phyloP scores from a whole-genome alignment of 768 basidiomycete genomes.

The Leccinellum albellum region DNA sequence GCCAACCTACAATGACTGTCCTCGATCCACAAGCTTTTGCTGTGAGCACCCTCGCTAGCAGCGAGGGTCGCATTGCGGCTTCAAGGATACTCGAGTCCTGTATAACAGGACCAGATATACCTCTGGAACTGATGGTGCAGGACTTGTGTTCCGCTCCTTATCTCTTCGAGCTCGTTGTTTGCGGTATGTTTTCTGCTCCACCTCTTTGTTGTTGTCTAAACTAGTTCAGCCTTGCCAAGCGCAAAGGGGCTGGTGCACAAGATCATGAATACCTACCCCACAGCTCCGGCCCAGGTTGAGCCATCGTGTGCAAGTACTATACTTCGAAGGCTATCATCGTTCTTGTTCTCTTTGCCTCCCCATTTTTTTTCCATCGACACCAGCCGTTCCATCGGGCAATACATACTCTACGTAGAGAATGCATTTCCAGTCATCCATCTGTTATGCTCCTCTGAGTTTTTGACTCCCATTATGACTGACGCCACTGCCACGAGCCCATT shows the following conservation, averaged over 20 bases:
- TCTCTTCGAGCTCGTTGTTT: conserved; percentile 31
- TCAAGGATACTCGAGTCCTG: conserved; percentile 20
- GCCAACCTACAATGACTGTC: neutral
- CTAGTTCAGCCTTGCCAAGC: conserved; percentile 12
- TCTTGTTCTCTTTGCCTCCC: conserved; percentile 23
- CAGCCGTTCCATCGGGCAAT: conserved; percentile 12
- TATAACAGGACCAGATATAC: conserved; percentile 19
- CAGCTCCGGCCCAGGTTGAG: conserved; percentile 16
- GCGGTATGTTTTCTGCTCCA: conserved; percentile 15
- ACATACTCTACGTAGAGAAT: conserved; percentile 22
- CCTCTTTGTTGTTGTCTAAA: neutral
- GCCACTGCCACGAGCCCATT: neutral
- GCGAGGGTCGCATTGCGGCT: conserved; percentile 18
- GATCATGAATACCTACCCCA: conserved; percentile 36
- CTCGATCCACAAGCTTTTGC: conserved; percentile 18
- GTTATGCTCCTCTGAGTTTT: conserved; percentile 17
- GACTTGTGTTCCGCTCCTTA: conserved; percentile 24
- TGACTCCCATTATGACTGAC: neutral
- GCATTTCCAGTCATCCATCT: conserved; percentile 18
- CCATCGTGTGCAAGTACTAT: conserved; percentile 21
- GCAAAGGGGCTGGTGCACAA: conserved; percentile 15
- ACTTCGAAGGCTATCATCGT: conserved; percentile 24
- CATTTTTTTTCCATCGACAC: conserved; percentile 10
- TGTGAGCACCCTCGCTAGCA: conserved; percentile 11
- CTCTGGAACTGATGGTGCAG: conserved; percentile 23